phyloP scores from a whole-genome alignment of 257 asterid species.

The Knoxia roxburghii region DNA sequence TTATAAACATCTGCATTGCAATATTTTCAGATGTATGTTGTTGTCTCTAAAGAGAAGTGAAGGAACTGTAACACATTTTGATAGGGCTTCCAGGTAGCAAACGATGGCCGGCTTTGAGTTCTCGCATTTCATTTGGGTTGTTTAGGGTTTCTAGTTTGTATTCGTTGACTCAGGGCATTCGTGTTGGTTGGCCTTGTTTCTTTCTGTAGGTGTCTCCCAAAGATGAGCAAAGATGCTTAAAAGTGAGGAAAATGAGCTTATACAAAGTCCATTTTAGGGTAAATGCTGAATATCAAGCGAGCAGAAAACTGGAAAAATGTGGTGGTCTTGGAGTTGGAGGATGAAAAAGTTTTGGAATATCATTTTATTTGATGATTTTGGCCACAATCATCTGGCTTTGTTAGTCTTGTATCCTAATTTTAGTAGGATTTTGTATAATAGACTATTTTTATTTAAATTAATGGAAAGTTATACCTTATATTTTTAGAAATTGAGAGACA shows the following conservation, averaged over 20 bases:
- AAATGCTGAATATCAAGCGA: neutral
- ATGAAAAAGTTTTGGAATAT: too few relatives aligned
- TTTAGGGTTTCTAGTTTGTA: neutral
- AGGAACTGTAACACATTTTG: neutral
- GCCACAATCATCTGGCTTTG: too few relatives aligned
- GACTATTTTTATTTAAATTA: too few relatives aligned
- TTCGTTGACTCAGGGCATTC: neutral
- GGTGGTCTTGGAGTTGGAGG: neutral
- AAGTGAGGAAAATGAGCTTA: neutral
- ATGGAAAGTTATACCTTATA: too few relatives aligned
- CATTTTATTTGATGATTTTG: too few relatives aligned
- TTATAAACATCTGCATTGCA: neutral
- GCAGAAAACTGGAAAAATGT: too few relatives aligned
- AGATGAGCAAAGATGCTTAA: too few relatives aligned
- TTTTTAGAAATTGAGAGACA: too few relatives aligned
- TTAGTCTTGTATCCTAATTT: too few relatives aligned
- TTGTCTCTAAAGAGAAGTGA: neutral
- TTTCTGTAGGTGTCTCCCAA: neutral
- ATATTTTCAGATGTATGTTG: neutral
- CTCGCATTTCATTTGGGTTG: neutral
- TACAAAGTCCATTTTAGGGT: too few relatives aligned
- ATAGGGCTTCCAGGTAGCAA: constrained; percentile 6
- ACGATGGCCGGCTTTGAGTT: neutral
- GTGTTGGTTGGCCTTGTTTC: neutral
- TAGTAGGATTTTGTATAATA: too few relatives aligned